Evolutionary conservation across 2,329 filamentous ascomycete genomes (phyloP), one percentile per base, ranked within the genome.

Genomic region (Fusarium keratoplasticum): DNA sequence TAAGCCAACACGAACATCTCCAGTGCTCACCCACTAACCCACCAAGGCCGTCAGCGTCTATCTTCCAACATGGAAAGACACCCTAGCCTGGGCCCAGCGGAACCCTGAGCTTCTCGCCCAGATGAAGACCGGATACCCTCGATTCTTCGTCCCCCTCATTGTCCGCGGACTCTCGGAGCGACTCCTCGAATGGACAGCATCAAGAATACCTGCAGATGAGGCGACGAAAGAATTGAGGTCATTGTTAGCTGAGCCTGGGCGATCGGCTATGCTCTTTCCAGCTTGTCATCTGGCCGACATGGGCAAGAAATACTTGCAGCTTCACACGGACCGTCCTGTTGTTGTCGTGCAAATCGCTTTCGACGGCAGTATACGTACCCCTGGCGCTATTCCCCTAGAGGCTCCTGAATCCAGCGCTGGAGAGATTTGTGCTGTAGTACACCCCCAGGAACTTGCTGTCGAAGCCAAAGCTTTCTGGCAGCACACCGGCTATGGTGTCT

Each of bases 401-500:
- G 22, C 7, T 8, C 31, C 18, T 10, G 8, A 8, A 5, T 33
- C 29, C 8, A 27, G 4, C 22, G 31, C 57, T 35, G 61, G 27
- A 10, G 50, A 76, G 5, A 27, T 80, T 1, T 81, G 64, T 25
- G 58, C 59, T 2, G 70, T 76, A 1, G 40, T 71, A 6, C 77
- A 76, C 22, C 68, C 77, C 2, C 22, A 52, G 2, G 25, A 52
- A 3, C 22, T 80, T 13, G 66, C 58, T 3, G 50, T 29, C 5
- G 75, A 79, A 25, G 78, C 75, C n/a, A 78, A 78, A 50, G 71
- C 70, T 9, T 81, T 80, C 33, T 81, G 78, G 79, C 78, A 79
- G 20, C 78, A 81, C 57, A 77, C 80, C 0, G 80, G 79, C 0
- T 78, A 68, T 20, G 80, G 79, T 8, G 65, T 81, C 33, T 80